phyloP scores from a whole-genome alignment of 176 grass and related monocot genomes.

The Eleusine coracana region DNA sequence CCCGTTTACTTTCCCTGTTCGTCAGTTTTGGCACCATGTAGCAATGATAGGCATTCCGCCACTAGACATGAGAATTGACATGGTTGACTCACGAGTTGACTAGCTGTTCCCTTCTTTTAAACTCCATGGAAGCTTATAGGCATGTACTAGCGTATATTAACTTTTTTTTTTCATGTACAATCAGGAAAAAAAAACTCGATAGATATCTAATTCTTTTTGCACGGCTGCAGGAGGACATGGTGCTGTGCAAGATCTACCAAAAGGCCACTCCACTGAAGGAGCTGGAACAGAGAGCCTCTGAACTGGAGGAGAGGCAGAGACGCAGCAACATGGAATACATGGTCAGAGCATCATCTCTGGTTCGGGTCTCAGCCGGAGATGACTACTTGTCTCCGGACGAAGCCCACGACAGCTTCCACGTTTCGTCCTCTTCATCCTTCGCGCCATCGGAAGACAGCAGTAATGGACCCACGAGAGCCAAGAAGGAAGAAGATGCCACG shows the following conservation, averaged over 20 bases:
- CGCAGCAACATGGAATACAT: slow-evolving; percentile 3
- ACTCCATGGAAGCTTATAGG: not conserved
- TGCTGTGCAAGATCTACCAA: slow-evolving; percentile 89
- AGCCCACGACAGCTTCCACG: slow-evolving; percentile 37
- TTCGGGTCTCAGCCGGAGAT: not conserved
- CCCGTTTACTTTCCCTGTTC: not conserved
- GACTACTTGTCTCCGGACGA: slow-evolving; percentile 52
- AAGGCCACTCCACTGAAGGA: slow-evolving; percentile 88
- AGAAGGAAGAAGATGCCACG: slow-evolving; percentile 44
- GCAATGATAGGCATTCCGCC: not conserved
- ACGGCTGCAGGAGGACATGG: slow-evolving; percentile 62
- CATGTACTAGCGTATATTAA: not conserved
- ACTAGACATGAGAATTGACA: not conserved
- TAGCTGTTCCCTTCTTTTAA: not conserved
- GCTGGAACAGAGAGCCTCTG: slow-evolving; percentile 66
- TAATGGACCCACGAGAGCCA: slow-evolving; percentile 26
- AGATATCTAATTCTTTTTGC: not conserved
- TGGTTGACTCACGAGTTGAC: slow-evolving; percentile 37
- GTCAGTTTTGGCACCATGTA: slow-evolving; percentile 15
- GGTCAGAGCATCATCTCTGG: slow-evolving; percentile 23
- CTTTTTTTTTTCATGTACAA: not conserved
- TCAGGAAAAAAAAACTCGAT: not conserved
- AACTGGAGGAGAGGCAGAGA: slow-evolving; percentile 61
- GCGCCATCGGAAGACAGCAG: not conserved
- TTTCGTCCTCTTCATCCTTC: slow-evolving; percentile 17